phyloP scores from a whole-genome alignment of 306 rosid species.

The Pachyrhizus erosus region DNA sequence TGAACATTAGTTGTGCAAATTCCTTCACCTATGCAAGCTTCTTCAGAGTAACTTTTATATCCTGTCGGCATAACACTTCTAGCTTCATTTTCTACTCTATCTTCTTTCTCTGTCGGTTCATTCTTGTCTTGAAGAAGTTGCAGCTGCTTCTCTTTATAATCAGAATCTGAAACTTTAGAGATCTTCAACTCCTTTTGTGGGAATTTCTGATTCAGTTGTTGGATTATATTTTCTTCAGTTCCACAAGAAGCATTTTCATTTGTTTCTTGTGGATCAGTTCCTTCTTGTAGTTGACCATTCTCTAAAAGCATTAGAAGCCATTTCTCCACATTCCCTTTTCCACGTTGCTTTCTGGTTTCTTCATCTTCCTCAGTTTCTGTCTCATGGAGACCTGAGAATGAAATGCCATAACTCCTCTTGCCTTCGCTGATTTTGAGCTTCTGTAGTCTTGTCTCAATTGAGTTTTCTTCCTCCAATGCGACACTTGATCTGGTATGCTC shows the following conservation, averaged over 20 bases:
- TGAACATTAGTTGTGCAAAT: slow-evolving; percentile 52
- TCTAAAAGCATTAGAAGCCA: slow-evolving; percentile 95
- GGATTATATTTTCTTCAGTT: slow-evolving; percentile 53
- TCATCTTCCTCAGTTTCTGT: slow-evolving; percentile 79
- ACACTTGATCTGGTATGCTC: slow-evolving; percentile 51
- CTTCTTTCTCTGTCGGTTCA: slow-evolving; percentile 35
- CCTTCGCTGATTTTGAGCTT: slow-evolving; percentile 61
- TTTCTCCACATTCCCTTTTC: slow-evolving; percentile 92
- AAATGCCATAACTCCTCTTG: slow-evolving; percentile 45
- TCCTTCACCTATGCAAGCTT: slow-evolving; percentile 45
- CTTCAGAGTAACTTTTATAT: slow-evolving; percentile 43
- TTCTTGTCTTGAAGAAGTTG: slow-evolving; percentile 45
- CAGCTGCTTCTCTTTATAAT: slow-evolving; percentile 41
- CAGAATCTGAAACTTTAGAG: slow-evolving; percentile 47
- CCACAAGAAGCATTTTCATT: slow-evolving; percentile 44
- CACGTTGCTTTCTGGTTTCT: slow-evolving; percentile 75
- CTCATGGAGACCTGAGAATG: slow-evolving; percentile 49
- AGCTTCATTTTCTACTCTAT: slow-evolving; percentile 40
- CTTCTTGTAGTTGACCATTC: slow-evolving; percentile 56
- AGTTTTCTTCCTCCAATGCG: slow-evolving; percentile 59
- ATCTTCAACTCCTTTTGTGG: slow-evolving; percentile 61
- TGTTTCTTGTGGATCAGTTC: slow-evolving; percentile 44
- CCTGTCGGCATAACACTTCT: slow-evolving; percentile 33
- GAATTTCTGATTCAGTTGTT: slow-evolving; percentile 54
- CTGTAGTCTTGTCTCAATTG: slow-evolving; percentile 54